These are phyloP conservation scores for Apiotrichum porosum DNA, from an alignment of 1,284 basidiomycete species.

Conservation along the genomic window DNA sequence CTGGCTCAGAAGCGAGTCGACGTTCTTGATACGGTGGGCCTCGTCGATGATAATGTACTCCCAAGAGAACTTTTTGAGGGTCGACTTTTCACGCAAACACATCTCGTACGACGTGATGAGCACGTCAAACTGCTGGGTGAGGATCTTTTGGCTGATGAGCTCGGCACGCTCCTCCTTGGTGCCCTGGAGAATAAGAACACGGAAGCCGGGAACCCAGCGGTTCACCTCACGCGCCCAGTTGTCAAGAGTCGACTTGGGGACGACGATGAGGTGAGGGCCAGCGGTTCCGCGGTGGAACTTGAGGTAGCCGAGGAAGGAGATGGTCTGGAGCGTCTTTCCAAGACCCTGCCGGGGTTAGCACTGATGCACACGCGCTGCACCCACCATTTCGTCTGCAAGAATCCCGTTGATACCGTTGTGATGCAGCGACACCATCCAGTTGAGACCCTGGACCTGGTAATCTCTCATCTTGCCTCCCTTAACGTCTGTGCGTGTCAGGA, in stretches of 20 bases:
- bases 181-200: slow-evolving; percentile 75
- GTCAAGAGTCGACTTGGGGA: slow-evolving; percentile 95
- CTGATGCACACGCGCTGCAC: slow-evolving; percentile 24
- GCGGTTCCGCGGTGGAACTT: slow-evolving; percentile 71
- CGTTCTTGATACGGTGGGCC: slow-evolving; percentile 99
- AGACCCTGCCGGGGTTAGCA: slow-evolving; percentile 80
- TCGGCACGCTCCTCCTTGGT: slow-evolving; percentile 82
- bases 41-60: slow-evolving; percentile 99
- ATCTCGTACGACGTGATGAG: slow-evolving; percentile 98
- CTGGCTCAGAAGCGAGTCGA: slow-evolving; percentile 91
- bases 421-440: slow-evolving; percentile 92
- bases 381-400: slow-evolving; percentile 87
- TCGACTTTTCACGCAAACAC: slow-evolving; percentile 87
- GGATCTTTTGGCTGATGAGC: slow-evolving; percentile 70
- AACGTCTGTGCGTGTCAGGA: slow-evolving; percentile 58
- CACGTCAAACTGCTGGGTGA: slow-evolving; percentile 88
- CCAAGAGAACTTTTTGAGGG: slow-evolving; percentile 91
- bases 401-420: slow-evolving; percentile 93
- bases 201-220: slow-evolving; percentile 88
- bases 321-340: slow-evolving; percentile 96
- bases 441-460: slow-evolving; percentile 93
- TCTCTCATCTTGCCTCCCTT: slow-evolving; percentile 81
- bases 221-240: slow-evolving; percentile 95
- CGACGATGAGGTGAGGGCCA: slow-evolving; percentile 90
- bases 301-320: slow-evolving; percentile 94